Evolutionary conservation across 1,284 basidiomycete species (phyloP).

Genomic region (Tilletia setariae): DNA sequence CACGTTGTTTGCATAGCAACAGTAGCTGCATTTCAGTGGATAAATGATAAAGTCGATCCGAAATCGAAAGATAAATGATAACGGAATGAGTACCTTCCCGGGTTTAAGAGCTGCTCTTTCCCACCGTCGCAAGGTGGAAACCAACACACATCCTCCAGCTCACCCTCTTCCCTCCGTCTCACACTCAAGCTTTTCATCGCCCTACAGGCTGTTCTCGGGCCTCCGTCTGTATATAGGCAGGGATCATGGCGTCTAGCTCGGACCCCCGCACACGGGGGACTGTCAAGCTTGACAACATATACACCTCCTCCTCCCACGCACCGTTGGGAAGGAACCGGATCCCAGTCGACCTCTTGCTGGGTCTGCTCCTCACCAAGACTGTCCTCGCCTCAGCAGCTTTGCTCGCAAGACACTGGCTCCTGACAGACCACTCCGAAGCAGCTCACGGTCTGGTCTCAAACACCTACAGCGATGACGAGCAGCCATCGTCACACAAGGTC

Average conservation of each 20-base stretch:
- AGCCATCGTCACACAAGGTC: constrained; percentile 17
- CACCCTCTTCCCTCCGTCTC: background rate
- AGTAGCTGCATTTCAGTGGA: no score
- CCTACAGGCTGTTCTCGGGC: background rate
- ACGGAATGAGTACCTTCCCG: no score
- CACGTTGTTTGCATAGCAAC: no score
- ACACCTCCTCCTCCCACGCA: background rate
- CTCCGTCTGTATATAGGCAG: background rate
- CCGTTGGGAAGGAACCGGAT: constrained; percentile 27
- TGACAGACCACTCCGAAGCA: constrained; percentile 35
- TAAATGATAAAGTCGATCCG: no score
- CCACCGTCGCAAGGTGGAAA: no score
- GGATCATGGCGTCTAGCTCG: constrained; percentile 1
- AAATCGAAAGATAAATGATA: no score
- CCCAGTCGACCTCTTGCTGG: constrained; percentile 49
- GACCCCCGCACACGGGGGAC: constrained; percentile 28
- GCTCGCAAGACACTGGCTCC: constrained; percentile 48
- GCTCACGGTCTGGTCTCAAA: constrained; percentile 14
- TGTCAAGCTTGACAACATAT: constrained; percentile 21
- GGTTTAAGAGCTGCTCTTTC: no score
- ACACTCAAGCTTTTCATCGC: background rate
- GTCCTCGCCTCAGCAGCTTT: constrained; percentile 48
- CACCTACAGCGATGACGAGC: background rate
- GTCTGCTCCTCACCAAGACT: constrained; percentile 48
- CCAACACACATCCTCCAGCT: background rate